phyloP scores from a whole-genome alignment of 176 grass and related monocot species.

The Musa itinerans region DNA sequence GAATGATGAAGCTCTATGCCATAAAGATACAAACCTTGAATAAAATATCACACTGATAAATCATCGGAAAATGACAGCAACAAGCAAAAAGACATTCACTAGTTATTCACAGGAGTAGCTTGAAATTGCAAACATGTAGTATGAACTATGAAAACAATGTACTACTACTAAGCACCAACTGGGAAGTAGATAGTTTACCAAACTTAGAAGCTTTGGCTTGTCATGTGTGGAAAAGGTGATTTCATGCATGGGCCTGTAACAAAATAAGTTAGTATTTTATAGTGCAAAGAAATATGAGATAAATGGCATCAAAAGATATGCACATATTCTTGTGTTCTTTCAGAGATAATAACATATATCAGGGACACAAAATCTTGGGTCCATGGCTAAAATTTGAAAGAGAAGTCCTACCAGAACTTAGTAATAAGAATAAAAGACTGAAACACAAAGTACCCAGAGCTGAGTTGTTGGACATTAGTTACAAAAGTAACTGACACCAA shows the following conservation, averaged over 20 bases:
- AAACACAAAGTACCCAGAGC: too few species aligned
- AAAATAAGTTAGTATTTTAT: constrained; percentile 18
- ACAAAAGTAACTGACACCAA: too few species aligned
- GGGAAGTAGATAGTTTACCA: constrained; percentile 39
- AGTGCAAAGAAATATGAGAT: constrained; percentile 14
- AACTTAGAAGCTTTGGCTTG: constrained; percentile 94
- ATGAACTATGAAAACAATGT: neutral
- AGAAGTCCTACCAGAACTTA: too few species aligned
- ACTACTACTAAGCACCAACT: neutral
- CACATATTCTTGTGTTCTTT: too few species aligned
- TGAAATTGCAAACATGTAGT: neutral
- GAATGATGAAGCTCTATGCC: neutral
- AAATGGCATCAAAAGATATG: neutral
- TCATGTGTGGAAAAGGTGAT: constrained; percentile 84
- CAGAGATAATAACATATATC: too few species aligned
- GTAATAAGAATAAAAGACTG: too few species aligned
- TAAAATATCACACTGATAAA: neutral
- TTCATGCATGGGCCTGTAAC: constrained; percentile 95
- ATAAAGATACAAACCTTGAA: neutral
- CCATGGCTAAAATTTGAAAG: too few species aligned
- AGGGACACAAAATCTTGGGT: too few species aligned
- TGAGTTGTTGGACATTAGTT: too few species aligned
- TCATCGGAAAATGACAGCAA: neutral
- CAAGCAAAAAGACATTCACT: too few species aligned
- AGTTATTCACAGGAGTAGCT: too few species aligned